Base-by-base conservation (phyloP, 768 basidiomycete species). In the Dacryopinax spathularia region DNA sequence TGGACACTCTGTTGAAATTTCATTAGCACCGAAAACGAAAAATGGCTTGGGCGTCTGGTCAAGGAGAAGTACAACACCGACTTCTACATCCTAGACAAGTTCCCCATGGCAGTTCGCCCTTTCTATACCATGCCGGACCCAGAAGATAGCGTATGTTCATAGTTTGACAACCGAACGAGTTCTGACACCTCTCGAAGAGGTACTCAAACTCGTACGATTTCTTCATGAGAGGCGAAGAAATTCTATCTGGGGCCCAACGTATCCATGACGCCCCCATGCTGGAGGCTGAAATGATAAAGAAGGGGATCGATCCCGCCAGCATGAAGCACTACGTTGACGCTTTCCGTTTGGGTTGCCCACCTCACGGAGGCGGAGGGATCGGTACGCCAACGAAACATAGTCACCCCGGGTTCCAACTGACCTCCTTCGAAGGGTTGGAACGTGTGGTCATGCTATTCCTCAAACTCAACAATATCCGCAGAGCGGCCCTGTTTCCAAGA, bases 41-140 rank as follows among this genome's bases (percentile, higher is more conserved):
- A 89, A 77, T 81, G 88, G 65, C 86, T 99, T 35, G 96, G 96
- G 22, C 79, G 86, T 59, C 77, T 98, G 62, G 85, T 99, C 69
- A 90, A 87, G 72, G 86, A 84, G 61, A 97, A 96, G 76, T 95
- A 96, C 73, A 85, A 92, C 70, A 97, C 91, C 44, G 96, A 99
- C 75, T 99, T 97, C 78, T 99, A 89, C 78, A 98, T 98, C 74
- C 86, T 99, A 69, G 96, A 99, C 81, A 99, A 98, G 76, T 99
- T 98, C 82, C 96, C 96, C 3, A 81, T 94, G 74, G 88, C 82
- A 35, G 84, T 98, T 65, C 88, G 96, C 62, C 96, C 96, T 1
- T 99, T 99, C 78, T 99, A 99, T 77, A 99, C 96, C 63, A 98
- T 99, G 96, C 90, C 94, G 63, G 96, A 99, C 77, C 84, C 95